Base-by-base conservation (phyloP, 2,329 filamentous ascomycete species). In the Septoria linicola region DNA sequence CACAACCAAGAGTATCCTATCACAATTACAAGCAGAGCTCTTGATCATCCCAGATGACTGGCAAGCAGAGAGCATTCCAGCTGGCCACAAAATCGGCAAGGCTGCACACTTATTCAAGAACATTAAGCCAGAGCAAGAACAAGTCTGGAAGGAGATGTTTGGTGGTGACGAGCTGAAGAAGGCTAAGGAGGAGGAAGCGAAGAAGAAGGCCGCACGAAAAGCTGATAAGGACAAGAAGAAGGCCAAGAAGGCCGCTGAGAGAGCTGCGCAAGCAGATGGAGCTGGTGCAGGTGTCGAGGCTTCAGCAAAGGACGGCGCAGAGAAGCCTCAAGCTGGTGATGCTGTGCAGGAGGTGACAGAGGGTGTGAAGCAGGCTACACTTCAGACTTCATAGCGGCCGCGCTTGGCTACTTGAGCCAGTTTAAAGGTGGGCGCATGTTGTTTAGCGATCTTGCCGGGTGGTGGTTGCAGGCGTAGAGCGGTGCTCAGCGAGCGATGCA, bases 11-110 rank as follows among this genome's bases (percentile, higher is more conserved):
- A 82, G 82, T 25, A 96, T 96, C 61, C 81, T 89, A 59, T 72
- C 80, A 57, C 92, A 96, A 73, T 80, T 97, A 21, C 66, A 77
- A 58, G 68, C 70, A 1, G 80, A 65, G 4, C 60, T 68, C 0
- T 62, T 70, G 34, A 68, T 65, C 60, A 70, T 70, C 35, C 67
- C 68, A 3, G 66, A 85, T 56, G 76, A 74, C 37, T 93, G 88
- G 85, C 76, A 81, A 55, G 72, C 76, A 2, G 68, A 69, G 30
- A 68, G 70, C 41, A 74, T 93, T 59, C 77, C 82, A 63, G 78
- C 85, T 1, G 87, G 86, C 51, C 89, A 96, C 73, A 85, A 84
- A 67, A 86, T 96, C 58, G 88, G 89, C 60, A 85, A 86, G 66
- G 83, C 90, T 0, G 80, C 82, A 58, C 85, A 89, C 76, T 77